These are phyloP conservation scores for Globisporangium cylindrosporum DNA, from an alignment of 352 stramenopile species.

Conservation along the genomic window DNA sequence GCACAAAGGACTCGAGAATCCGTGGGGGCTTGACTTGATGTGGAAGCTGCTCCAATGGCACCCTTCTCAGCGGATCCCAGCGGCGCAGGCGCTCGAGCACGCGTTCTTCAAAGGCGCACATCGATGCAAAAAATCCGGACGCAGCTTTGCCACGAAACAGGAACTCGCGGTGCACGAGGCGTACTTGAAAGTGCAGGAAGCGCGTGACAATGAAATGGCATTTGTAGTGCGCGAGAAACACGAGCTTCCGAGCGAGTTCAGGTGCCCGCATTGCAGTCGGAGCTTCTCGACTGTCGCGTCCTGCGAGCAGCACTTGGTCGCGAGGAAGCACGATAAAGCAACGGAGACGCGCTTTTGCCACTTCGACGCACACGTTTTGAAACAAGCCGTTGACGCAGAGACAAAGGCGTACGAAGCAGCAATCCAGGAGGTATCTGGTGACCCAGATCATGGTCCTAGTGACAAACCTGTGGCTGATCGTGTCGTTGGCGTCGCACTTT, in stretches of 20 bases:
- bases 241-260: conserved; percentile 45
- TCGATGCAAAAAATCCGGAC: conserved; percentile 51
- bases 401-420: conserved; percentile 18
- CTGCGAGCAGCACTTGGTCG: conserved; percentile 54
- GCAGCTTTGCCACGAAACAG: conserved; percentile 57
- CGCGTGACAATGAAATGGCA: conserved; percentile 44
- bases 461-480: neutral
- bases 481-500: conserved; percentile 43
- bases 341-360: conserved; percentile 48
- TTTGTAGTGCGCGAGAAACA: conserved; percentile 57
- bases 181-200: conserved; percentile 56
- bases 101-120: conserved; percentile 87
- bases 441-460: neutral
- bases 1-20: conserved; percentile 82
- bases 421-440: neutral
- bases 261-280: conserved; percentile 60
- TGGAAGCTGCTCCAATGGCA: conserved; percentile 93
- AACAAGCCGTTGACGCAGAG: conserved; percentile 22
- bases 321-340: conserved; percentile 36
- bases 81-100: conserved; percentile 72
- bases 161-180: conserved; percentile 61
- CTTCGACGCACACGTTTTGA: conserved; percentile 36
- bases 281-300: conserved; percentile 59
- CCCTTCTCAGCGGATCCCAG: conserved; percentile 85
- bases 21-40: conserved; percentile 89